Evolutionary conservation across 805 yeast genomes (phyloP), one percentile per base, ranked within the genome.

Genomic region (Lipomyces chichibuensis): DNA sequence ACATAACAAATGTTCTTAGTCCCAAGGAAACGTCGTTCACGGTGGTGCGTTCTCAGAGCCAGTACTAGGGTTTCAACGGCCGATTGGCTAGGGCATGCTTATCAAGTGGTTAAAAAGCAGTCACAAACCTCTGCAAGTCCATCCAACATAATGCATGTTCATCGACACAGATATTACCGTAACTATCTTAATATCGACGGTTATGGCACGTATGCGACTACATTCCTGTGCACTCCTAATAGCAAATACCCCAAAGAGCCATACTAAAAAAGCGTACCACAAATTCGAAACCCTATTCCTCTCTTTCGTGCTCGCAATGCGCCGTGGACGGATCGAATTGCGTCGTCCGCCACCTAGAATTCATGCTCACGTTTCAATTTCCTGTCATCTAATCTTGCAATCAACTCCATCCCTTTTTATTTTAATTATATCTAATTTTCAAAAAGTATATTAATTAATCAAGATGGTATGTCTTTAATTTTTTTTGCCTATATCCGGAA

Each of bases 401-500:
- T 57, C 23, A 23, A 35, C 25, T 23, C 57, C 61, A 54, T 49
- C 58, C 37, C 49, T 53, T 59, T 55, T 54, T 37, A 51, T 51
- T 61, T 51, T 63, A 35, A 39, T 57, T 17, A 25, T 32, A 13
- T 37, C 20, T n/a, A 4, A 43, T 17, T 43, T 43, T 0, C 2
- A 43, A 39, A 39, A 14, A 43, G 49, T 43, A 43, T n/a, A 43
- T 17, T 33, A 59, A 46, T n/a, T 60, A 32, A 2, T 55, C 70
- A 67, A 64, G 58, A 67, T 67, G 70, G 70, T 67, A 65, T 17
- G 70, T 46, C 9, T 43, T 17, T 17, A 17, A 14, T 46, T 11
- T 4, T 9, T 35, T 29, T 39, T 25, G 29, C 5, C 4, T 27
- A n/a, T 27, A 27, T 3, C 4, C 4, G 29, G 29, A 27, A 27